Evolutionary conservation across 2,329 filamentous ascomycete species (phyloP), one percentile per base, ranked within the genome.

Genomic region (Dothistroma pini): DNA sequence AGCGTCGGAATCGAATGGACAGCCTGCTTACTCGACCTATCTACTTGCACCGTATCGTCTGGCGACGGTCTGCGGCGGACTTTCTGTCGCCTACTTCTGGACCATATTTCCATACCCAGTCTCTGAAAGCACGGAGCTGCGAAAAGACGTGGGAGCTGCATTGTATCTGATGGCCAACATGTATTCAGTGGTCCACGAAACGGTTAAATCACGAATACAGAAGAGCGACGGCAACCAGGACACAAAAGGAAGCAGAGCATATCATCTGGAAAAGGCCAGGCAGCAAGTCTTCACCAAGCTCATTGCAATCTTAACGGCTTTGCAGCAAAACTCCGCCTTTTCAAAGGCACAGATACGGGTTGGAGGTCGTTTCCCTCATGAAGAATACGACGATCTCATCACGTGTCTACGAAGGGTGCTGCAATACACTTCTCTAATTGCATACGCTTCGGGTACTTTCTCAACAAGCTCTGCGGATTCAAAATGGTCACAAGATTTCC

Each of bases 141-240:
- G 89, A 9, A 84, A 85, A 66, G 87, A 89, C 64, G 78, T 92
- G 1, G 88, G 88, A 4, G 83, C 83, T 0, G 84, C 87, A 0
- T 77, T 92, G 3, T 91, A 90, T 71, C 79, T 91, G 6, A 80
- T 91, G 3, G 89, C 89, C 1, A 91, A 90, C 68, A 89, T 88
- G 72, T 90, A 90, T 70, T 86, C 84, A 4, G 83, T 88, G 61
- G 84, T 90, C 58, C 84, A 89, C 69, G 86, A 88, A 60, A 89
- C 88, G 0, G 81, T 91, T 41, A 80, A 80, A 58, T 78, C 83
- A 11, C 81, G 86, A 14, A 81, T 91, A 60, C 79, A 82, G 9
- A 83, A 82, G 9, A 81, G 81, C 16, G 82, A 84, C 53, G 85
- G 84, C 2, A 81, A 87, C 58, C 63, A 61, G n/a, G 55, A 50